Evolutionary conservation across 257 asterid species (phyloP).

Genomic region (Rehmannia glutinosa): DNA sequence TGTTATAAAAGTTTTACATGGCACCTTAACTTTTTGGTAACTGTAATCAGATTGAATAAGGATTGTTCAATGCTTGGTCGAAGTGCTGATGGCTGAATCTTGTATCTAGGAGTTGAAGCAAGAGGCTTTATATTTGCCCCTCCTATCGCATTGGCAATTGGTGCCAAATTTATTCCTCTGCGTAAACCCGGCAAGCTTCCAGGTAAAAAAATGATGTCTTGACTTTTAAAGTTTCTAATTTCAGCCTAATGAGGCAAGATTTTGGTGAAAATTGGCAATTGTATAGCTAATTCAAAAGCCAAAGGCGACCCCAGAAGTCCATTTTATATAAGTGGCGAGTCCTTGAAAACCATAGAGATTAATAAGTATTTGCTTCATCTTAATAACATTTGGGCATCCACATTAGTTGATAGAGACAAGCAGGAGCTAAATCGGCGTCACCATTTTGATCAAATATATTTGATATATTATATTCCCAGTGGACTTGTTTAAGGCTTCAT

Average conservation of each 20-base stretch:
- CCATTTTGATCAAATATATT: no score
- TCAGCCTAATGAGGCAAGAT: no score
- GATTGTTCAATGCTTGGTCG: conserved; percentile 1
- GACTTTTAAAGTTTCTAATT: background rate
- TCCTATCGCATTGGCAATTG: conserved; percentile 74
- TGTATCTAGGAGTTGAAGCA: conserved; percentile 68
- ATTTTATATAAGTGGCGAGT: no score
- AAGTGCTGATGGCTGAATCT: background rate
- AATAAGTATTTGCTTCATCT: no score
- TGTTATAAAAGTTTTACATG: conserved; percentile 1
- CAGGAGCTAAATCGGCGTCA: no score
- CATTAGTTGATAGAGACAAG: no score
- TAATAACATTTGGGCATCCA: no score
- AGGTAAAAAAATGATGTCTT: conserved; percentile 36
- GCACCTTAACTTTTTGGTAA: background rate
- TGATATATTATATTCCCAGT: no score
- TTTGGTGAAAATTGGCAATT: background rate
- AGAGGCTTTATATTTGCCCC: conserved; percentile 84
- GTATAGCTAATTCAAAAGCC: no score
- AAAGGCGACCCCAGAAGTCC: no score
- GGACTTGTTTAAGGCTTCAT: no score
- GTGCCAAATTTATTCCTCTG: conserved; percentile 70
- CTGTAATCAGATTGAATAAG: background rate
- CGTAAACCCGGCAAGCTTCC: conserved; percentile 77
- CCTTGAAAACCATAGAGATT: no score